Conservation (phyloP, 139 green algal species). For the Zygnema circumcarinatum region DNA sequence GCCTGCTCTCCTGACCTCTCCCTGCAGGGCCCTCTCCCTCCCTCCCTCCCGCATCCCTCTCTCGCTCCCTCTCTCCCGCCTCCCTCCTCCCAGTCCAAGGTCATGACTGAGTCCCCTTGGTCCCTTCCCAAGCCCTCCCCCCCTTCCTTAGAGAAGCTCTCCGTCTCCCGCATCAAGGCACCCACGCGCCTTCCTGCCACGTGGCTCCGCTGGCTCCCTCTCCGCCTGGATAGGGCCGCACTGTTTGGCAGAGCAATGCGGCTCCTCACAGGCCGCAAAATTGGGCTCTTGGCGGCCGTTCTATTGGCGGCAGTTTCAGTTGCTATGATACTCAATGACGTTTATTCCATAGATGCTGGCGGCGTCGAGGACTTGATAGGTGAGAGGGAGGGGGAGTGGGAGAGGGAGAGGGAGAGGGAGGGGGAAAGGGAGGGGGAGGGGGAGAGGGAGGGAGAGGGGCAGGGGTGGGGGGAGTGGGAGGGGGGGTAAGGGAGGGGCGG, state of each 20-base stretch:
- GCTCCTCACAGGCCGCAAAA: background rate
- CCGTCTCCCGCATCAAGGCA: background rate
- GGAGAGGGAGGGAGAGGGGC: too few relatives aligned
- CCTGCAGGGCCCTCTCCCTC: too few relatives aligned
- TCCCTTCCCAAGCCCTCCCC: background rate
- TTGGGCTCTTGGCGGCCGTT: background rate
- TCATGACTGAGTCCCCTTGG: background rate
- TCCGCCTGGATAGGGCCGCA: background rate
- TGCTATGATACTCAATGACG: background rate
- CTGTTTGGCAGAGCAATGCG: background rate
- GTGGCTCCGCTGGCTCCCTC: background rate
- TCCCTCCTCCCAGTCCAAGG: too few relatives aligned
- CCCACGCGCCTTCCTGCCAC: background rate
- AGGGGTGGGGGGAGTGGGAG: too few relatives aligned
- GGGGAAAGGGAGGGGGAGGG: too few relatives aligned
- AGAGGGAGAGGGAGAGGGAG: too few relatives aligned
- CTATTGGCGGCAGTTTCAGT: background rate
- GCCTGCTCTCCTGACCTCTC: too few relatives aligned
- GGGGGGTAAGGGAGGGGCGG: too few relatives aligned
- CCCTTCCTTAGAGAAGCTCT: background rate
- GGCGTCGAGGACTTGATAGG: background rate
- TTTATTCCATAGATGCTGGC: background rate
- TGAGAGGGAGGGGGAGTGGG: background rate
- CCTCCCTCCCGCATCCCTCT: too few relatives aligned
- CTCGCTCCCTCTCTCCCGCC: too few relatives aligned